Conservation (phyloP, 495 filamentous ascomycete species). For the Amorphotheca resinae region DNA sequence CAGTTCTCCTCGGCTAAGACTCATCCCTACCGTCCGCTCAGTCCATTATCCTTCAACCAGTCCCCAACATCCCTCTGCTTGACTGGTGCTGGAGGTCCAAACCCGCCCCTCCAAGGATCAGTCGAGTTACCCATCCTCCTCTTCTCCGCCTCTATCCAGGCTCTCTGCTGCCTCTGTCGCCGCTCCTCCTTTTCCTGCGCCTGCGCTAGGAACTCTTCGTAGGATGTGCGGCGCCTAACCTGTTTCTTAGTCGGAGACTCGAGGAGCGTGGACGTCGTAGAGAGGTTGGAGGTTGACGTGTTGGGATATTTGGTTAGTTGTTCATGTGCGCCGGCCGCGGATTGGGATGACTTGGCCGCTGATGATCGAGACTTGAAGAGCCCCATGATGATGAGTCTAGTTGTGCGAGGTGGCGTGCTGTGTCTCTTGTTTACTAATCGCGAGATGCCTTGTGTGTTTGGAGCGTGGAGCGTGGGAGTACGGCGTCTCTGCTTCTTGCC, state of each 20-base stretch:
- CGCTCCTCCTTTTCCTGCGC: conserved; percentile 4
- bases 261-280: background rate
- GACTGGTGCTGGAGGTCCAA: conserved; percentile 8
- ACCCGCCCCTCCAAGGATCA: conserved; percentile 15
- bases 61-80: conserved; percentile 1
- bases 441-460: no score
- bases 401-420: no score
- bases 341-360: background rate
- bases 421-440: no score
- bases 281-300: conserved; percentile 1
- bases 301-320: background rate
- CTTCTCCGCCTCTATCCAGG: background rate
- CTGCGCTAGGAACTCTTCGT: conserved; percentile 1
- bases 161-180: conserved; percentile 1
- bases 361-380: background rate
- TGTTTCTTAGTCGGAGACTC: background rate
- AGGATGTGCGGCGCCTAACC: background rate
- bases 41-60: conserved; percentile 6
- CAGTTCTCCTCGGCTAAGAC: conserved; percentile 7
- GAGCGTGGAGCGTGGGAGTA: no score
- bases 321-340: background rate
- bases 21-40: background rate
- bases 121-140: background rate
- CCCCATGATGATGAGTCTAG: conserved; percentile 1
- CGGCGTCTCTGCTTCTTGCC: no score